Percentiles rank a stretch among this genome's conserved stretches.
These are phyloP conservation scores for Leccinum rimulosum DNA, from an alignment of 768 basidiomycete genomes.

Conservation along the genomic window DNA sequence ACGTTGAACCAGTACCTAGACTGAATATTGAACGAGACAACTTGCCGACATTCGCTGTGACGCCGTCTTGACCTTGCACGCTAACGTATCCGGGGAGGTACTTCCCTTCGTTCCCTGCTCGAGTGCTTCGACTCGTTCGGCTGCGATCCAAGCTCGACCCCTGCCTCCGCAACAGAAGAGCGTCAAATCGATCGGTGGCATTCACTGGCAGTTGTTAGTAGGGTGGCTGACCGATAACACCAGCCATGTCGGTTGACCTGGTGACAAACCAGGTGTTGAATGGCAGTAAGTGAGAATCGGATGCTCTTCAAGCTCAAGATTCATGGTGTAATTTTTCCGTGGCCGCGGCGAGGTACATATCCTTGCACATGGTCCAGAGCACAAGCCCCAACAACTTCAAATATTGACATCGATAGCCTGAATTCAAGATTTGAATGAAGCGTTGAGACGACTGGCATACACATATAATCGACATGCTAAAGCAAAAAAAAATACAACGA, in stretches of 20 bases:
- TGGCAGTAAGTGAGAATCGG: background rate
- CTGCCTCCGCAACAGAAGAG: background rate
- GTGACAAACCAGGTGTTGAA: background rate
- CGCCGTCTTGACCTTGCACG: background rate
- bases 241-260: background rate
- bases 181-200: background rate
- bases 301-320: background rate
- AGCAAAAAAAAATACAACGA: constrained; percentile 6
- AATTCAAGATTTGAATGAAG: background rate
- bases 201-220: background rate
- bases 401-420: background rate
- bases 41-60: background rate
- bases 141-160: too few relatives aligned
- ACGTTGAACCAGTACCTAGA: background rate
- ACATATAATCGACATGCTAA: constrained; percentile 10
- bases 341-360: background rate
- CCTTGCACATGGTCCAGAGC: too few relatives aligned
- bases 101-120: background rate
- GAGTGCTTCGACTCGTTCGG: background rate
- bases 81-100: background rate
- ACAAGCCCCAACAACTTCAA: background rate
- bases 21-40: background rate
- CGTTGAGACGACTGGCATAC: constrained; percentile 1
- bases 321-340: background rate
- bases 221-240: background rate